Evolutionary conservation across 768 basidiomycete genomes (phyloP).

Genomic region (Xerocomellus dryophilus): DNA sequence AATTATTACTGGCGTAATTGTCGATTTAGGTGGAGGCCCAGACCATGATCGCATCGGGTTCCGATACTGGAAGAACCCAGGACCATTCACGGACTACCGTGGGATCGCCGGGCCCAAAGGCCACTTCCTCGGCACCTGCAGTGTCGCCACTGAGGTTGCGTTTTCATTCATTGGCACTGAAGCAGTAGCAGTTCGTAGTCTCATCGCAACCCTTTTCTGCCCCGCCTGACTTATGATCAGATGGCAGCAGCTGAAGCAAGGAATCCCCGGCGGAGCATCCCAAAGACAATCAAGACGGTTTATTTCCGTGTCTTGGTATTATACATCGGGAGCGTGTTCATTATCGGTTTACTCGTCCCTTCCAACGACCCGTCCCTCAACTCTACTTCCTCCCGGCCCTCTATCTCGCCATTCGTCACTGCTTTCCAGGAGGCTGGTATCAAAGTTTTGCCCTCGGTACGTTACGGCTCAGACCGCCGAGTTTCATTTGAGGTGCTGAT

Average conservation of each 20-base stretch:
- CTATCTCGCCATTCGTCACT: constrained; percentile 56
- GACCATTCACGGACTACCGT: not conserved
- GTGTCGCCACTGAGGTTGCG: constrained; percentile 49
- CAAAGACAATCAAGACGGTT: constrained; percentile 41
- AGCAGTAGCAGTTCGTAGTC: constrained; percentile 38
- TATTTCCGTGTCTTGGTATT: constrained; percentile 43
- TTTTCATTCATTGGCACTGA: constrained; percentile 63
- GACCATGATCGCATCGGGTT: constrained; percentile 14
- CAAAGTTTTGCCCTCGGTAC: constrained; percentile 49
- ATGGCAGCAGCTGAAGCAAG: constrained; percentile 48
- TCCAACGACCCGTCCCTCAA: constrained; percentile 41
- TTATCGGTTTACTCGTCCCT: no score
- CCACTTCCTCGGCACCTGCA: constrained; percentile 4
- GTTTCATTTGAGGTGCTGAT: not conserved
- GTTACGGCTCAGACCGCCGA: not conserved
- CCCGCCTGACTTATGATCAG: constrained; percentile 16
- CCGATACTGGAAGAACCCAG: constrained; percentile 41
- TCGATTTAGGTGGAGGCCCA: constrained; percentile 5
- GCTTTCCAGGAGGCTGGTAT: constrained; percentile 56
- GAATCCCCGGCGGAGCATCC: constrained; percentile 46
- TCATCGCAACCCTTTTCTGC: not conserved
- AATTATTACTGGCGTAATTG: constrained; percentile 1
- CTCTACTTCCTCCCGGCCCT: constrained; percentile 38
- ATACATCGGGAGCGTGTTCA: constrained; percentile 39
- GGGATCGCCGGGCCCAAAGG: not conserved